Evolutionary conservation across 805 yeast species (phyloP).

Genomic region (Dipodascus albidus): DNA sequence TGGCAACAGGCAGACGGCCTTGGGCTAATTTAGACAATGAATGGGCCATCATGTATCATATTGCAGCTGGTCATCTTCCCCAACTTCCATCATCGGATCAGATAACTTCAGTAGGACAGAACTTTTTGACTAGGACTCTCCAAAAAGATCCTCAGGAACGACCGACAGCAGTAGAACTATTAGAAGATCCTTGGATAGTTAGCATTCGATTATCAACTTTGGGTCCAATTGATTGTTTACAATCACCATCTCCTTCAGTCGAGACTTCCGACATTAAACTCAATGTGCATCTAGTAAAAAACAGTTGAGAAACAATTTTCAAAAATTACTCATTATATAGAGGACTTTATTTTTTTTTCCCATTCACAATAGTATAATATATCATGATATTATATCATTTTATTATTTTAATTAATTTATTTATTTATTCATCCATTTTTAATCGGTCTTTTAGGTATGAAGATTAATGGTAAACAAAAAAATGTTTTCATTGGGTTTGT

Average conservation of each 20-base stretch:
- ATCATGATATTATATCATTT: no score
- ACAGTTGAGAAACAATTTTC: no score
- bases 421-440: no score
- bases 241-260: not conserved
- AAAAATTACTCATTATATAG: no score
- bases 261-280: not conserved
- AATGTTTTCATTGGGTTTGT: no score
- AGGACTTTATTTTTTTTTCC: no score
- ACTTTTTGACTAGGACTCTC: slow-evolving; percentile 63
- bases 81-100: slow-evolving; percentile 72
- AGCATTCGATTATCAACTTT: not conserved
- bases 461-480: no score
- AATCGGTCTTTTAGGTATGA: no score
- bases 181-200: slow-evolving; percentile 83
- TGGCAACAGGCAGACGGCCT: slow-evolving; percentile 94
- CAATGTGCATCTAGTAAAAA: no score
- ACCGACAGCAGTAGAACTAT: slow-evolving; percentile 71
- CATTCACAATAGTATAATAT: not conserved
- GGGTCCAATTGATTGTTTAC: not conserved
- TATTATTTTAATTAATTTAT: no score
- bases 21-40: slow-evolving; percentile 96
- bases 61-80: slow-evolving; percentile 91
- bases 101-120: slow-evolving; percentile 59
- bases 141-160: slow-evolving; percentile 75
- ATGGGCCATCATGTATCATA: slow-evolving; percentile 97